Evolutionary conservation across 306 rosid species (phyloP).

Genomic region (Quillaja saponaria): DNA sequence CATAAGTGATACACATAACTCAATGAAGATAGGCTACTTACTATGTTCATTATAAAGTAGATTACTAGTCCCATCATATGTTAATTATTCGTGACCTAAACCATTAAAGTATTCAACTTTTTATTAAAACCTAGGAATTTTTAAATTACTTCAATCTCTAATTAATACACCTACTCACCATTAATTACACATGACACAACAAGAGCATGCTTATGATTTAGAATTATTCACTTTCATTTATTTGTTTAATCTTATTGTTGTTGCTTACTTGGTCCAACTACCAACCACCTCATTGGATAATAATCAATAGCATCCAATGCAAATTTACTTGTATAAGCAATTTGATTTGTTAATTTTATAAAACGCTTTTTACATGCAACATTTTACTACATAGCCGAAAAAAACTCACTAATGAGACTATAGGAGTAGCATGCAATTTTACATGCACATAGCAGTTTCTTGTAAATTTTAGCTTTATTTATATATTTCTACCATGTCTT

Average conservation of each 20-base stretch:
- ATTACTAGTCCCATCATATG: slow-evolving; percentile 17
- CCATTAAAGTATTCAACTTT: slow-evolving; percentile 36
- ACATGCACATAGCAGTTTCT: too few species aligned
- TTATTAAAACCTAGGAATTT: slow-evolving; percentile 24
- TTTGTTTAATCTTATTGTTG: background rate
- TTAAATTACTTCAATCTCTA: slow-evolving; percentile 22
- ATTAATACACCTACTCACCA: slow-evolving; percentile 12
- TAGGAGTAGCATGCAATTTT: too few species aligned
- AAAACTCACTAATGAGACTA: too few species aligned
- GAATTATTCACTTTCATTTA: slow-evolving; percentile 7
- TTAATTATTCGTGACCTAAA: slow-evolving; percentile 31
- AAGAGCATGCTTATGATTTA: slow-evolving; percentile 19
- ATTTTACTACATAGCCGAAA: too few species aligned
- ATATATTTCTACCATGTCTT: too few species aligned
- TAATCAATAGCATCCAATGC: background rate
- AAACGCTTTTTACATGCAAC: too few species aligned
- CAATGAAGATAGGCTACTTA: slow-evolving; percentile 13
- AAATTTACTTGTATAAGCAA: background rate
- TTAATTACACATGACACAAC: slow-evolving; percentile 1
- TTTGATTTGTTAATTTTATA: background rate
- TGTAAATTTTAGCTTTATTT: too few species aligned
- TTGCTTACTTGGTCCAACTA: background rate
- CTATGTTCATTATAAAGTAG: slow-evolving; percentile 18
- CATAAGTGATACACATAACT: slow-evolving; percentile 24
- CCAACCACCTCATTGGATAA: background rate